These are phyloP conservation scores for Verticillium isaacii DNA, from an alignment of 2,329 filamentous ascomycete species.

Conservation along the genomic window DNA sequence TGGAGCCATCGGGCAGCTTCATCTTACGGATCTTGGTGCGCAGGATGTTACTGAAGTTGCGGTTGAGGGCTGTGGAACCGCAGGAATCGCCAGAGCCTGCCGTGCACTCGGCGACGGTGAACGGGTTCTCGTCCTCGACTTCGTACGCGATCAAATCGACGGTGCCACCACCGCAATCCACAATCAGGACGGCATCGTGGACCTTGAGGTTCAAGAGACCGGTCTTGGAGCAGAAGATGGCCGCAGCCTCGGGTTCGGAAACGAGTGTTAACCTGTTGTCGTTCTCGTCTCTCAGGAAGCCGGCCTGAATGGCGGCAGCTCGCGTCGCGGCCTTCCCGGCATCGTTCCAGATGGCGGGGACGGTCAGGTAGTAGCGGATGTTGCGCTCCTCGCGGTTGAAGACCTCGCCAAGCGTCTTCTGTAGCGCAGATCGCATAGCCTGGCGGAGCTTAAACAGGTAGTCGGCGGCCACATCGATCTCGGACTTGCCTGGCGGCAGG, in stretches of 20 bases:
- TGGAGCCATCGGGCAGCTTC: slow-evolving; percentile 95
- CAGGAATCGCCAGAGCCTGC: slow-evolving; percentile 96
- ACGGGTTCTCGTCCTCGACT: slow-evolving; percentile 95
- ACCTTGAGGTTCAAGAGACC: slow-evolving; percentile 94
- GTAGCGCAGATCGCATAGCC: slow-evolving; percentile 91
- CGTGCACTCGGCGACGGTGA: slow-evolving; percentile 95
- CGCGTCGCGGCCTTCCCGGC: slow-evolving; percentile 95
- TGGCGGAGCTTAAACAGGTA: slow-evolving; percentile 98
- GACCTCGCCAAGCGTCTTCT: slow-evolving; percentile 94
- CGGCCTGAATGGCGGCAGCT: slow-evolving; percentile 92
- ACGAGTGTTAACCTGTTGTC: slow-evolving; percentile 93
- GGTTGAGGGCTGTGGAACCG: slow-evolving; percentile 94
- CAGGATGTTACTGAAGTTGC: slow-evolving; percentile 97
- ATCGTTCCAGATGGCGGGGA: slow-evolving; percentile 99
- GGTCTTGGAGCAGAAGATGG: slow-evolving; percentile 96
- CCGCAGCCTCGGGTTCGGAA: slow-evolving; percentile 93
- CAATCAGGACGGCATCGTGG: slow-evolving; percentile 97
- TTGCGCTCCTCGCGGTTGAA: slow-evolving; percentile 98
- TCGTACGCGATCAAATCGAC: slow-evolving; percentile 99
- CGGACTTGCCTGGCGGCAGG: slow-evolving; percentile 93
- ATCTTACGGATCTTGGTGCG: slow-evolving; percentile 98
- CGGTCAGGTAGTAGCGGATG: slow-evolving; percentile 94
- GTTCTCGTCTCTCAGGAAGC: slow-evolving; percentile 94
- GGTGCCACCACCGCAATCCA: slow-evolving; percentile 96
- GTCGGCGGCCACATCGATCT: slow-evolving; percentile 98